Conservation (phyloP, 2,329 filamentous ascomycete genomes). For the Seiridium cupressi region DNA sequence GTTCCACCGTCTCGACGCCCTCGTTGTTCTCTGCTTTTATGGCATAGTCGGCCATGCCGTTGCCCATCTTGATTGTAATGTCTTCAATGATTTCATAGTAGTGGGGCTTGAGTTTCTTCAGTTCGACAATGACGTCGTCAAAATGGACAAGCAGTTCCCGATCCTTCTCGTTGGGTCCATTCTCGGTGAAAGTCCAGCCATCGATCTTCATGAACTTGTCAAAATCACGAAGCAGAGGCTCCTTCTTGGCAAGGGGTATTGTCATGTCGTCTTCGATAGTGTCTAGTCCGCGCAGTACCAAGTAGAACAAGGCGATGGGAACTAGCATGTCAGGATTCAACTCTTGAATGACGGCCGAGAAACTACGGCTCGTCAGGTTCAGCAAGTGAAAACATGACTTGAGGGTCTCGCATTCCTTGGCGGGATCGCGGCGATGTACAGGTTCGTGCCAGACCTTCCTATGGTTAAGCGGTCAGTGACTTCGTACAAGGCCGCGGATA, state of each 20-base stretch:
- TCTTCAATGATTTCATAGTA: constrained; percentile 89
- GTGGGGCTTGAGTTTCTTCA: constrained; percentile 80
- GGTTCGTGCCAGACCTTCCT: constrained; percentile 98
- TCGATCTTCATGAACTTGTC: constrained; percentile 74
- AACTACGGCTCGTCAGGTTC: constrained; percentile 87
- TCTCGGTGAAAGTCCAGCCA: constrained; percentile 87
- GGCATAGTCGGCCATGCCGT: constrained; percentile 97
- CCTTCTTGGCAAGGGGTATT: constrained; percentile 76
- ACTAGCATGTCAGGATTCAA: constrained; percentile 91
- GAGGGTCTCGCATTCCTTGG: constrained; percentile 71
- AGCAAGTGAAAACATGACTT: constrained; percentile 85
- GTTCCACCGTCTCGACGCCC: constrained; percentile 77
- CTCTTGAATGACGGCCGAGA: constrained; percentile 90
- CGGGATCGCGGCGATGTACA: constrained; percentile 77
- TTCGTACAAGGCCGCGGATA: neutral
- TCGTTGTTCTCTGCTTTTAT: constrained; percentile 76
- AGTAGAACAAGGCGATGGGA: constrained; percentile 88
- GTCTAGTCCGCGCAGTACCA: constrained; percentile 86
- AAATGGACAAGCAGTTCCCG: constrained; percentile 90
- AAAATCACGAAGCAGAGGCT: constrained; percentile 82
- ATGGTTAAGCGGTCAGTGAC: constrained; percentile 10
- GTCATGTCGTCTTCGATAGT: constrained; percentile 99
- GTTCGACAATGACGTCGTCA: constrained; percentile 80
- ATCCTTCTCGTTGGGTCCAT: constrained; percentile 91
- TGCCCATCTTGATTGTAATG: constrained; percentile 91